Evolutionary conservation across 192 early-diverging fungal species (phyloP).

Genomic region (Coemansia sp.): DNA sequence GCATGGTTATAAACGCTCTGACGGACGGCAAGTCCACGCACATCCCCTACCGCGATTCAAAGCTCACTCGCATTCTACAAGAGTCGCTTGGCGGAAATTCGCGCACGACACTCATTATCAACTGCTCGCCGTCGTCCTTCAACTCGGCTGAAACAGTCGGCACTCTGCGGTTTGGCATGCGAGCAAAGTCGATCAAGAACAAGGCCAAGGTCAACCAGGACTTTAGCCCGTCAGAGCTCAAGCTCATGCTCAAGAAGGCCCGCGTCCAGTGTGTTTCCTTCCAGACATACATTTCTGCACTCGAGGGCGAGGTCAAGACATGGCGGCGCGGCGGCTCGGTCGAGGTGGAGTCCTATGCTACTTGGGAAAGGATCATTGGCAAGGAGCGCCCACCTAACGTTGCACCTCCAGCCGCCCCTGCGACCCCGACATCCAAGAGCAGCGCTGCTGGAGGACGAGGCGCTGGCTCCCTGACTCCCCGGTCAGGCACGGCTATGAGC

Average conservation of each 20-base stretch:
- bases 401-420: conserved; percentile 11
- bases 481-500: conserved; percentile 18
- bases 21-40: conserved; percentile 99
- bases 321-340: conserved; percentile 84
- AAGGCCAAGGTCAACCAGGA: conserved; percentile 99
- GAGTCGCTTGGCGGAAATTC: conserved; percentile 99
- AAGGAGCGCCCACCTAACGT: conserved; percentile 17
- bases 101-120: conserved; percentile 97
- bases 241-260: conserved; percentile 86
- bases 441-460: conserved; percentile 16
- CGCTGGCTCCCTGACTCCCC: conserved; percentile 29
- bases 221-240: conserved; percentile 91
- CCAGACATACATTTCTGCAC: conserved; percentile 75
- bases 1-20: conserved; percentile 99
- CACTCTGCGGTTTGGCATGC: conserved; percentile 95
- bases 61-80: conserved; percentile 98
- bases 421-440: conserved; percentile 22
- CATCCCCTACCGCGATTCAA: conserved; percentile 98
- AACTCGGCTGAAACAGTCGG: conserved; percentile 95
- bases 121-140: conserved; percentile 95
- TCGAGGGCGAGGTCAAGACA: conserved; percentile 85
- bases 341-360: conserved; percentile 56
- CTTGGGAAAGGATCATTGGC: conserved; percentile 41
- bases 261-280: conserved; percentile 77
- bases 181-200: conserved; percentile 99